Evolutionary conservation across 805 yeast genomes (phyloP), one percentile per base, ranked within the genome.

Genomic region (Suhomyces sp.): DNA sequence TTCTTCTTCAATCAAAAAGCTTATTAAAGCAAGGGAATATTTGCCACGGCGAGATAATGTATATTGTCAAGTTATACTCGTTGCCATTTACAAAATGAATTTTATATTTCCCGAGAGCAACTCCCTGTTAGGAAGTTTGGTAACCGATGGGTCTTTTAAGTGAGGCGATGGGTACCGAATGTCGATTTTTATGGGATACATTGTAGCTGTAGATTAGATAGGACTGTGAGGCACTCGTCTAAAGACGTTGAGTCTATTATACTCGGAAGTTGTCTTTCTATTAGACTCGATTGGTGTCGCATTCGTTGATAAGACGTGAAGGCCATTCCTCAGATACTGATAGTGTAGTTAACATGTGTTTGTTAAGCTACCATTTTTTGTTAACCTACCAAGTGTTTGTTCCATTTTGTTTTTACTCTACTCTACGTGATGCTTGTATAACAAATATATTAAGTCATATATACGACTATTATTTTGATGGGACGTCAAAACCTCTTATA

Each of bases 1-100:
- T 64, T 64, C 61, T 66, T 67, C 76, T 66, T 63, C 69, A 81
- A 81, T 81, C 85, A 81, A 82, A 82, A 82, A 81, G 81, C 69
- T 67, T 67, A 64, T 62, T 67, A 65, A 64, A 62, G 64, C 62
- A 64, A 76, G 86, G 82, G 83, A 80, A 73, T 72, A 73, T 78
- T 79, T 82, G 86, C 86, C 86, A 82, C 86, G 86, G 74, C 85
- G 85, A 71, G 79, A 70, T 77, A 76, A 80, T 77, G 82, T 70
- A 77, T 55, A 77, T 75, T 74, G 75, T 78, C 84, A 80, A 80
- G 84, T 80, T 77, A 76, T 73, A 70, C 74, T 70, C 85, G 85
- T 81, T 82, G 86, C 86, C 86, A 82, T 81, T 71, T 74, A 54
- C 57, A 60, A 57, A 62, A 65, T 64, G 68, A 68, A 66, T 63